Evolutionary conservation across 1,284 basidiomycete genomes (phyloP), one percentile per base, ranked within the genome.

Genomic region (Tylopilus sp.): DNA sequence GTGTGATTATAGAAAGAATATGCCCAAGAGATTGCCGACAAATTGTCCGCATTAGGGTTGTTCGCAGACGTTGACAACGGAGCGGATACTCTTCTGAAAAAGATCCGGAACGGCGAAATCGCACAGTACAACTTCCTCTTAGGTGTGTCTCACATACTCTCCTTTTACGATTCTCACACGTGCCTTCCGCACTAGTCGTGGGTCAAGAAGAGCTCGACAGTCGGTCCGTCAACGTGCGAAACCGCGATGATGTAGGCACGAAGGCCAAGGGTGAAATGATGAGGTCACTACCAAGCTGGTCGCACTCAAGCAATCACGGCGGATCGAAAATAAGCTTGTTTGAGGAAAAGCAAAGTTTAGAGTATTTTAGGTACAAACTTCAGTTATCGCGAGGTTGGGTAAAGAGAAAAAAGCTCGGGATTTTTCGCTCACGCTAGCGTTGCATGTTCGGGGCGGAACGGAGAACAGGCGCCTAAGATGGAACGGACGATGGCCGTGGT

Each of bases 51-150:
- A 61, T 82, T 88, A 10, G 95, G 95, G 4, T 83, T 99, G 63
- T 98, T 89, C 75, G 92, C 94, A 49, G 98, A 99, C 73, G 96
- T 95, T 19, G 98, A 99, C 80, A 91, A 97, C 68, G 90, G 93
- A 38, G 91, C 94, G 62, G 94, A 98, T 79, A 99, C 98, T 3
- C 87, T 99, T 38, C 92, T 90, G 69, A 99, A 99, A 89, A 99
- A 99, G 88, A 95, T 99, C 74, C 87, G 95, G 38, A 97, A 96
- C 75, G 95, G 92, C 38, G 95, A 97, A 80, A 89, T 96, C 70
- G 92, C 95, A 36, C 95, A 97, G 78, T 98, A 98, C 84, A 99
- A 98, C 84, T 99, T 98, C 79, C 95, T 99, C 73, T 87, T 99
- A 69, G 96, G 95, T 96, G 68, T 68, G 91, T 81, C 4, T 33